A percentile compares a stretch with the other conserved stretches of the same genome.
phyloP scores from a whole-genome alignment of 169 alveolate genomes.

The Babesia bigemina region DNA sequence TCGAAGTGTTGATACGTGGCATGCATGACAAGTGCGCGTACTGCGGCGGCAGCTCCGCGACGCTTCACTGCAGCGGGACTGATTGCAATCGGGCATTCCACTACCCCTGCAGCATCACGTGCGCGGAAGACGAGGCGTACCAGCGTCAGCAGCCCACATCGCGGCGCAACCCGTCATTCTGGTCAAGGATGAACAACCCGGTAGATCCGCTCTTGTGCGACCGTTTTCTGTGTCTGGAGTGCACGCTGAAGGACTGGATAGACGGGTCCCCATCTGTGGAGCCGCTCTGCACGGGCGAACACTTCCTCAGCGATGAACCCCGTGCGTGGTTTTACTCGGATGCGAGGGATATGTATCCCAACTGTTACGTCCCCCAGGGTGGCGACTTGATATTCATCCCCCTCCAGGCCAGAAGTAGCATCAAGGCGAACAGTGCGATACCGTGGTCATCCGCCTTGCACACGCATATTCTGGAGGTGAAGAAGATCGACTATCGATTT shows the following conservation, averaged over 20 bases:
- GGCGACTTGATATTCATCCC: constrained; percentile 52
- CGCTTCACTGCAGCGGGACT: constrained; percentile 29
- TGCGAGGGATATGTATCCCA: neutral
- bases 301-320: constrained; percentile 12
- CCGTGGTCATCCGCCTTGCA: neutral
- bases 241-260: constrained; percentile 25
- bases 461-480: constrained; percentile 4
- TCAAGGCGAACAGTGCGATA: constrained; percentile 15
- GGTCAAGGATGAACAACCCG: constrained; percentile 4
- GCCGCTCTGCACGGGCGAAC: constrained; percentile 28
- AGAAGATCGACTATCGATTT: constrained; percentile 25
- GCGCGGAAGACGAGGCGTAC: constrained; percentile 34
- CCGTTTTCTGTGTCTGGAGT: constrained; percentile 41
- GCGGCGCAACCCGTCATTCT: neutral
- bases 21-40: constrained; percentile 34
- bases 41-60: constrained; percentile 46
- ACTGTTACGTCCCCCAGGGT: constrained; percentile 31
- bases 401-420: neutral
- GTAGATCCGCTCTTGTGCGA: constrained; percentile 41
- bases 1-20: constrained; percentile 32
- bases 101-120: constrained; percentile 40
- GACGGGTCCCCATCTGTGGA: neutral
- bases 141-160: constrained; percentile 19
- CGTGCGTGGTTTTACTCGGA: constrained; percentile 35
- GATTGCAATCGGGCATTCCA: constrained; percentile 36